Evolutionary conservation across 73 alveolate species (phyloP), one percentile per base, ranked within the genome.

Genomic region (Uronychia binucleata): DNA sequence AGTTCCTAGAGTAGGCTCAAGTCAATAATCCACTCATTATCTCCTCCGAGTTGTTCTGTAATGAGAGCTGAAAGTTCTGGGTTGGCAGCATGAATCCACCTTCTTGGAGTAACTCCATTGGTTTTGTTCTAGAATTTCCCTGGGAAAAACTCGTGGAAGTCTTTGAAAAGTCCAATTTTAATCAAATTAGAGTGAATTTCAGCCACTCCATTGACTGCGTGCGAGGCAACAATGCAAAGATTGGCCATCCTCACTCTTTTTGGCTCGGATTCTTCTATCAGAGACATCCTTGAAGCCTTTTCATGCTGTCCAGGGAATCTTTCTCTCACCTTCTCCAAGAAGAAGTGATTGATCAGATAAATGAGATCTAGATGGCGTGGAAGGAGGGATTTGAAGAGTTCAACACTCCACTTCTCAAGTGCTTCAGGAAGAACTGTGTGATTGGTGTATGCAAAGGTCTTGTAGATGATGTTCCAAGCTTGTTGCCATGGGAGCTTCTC

Each of bases 31-130:
- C 98, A 96, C 30, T 93, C 96, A 86, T 88, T 83, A 11, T 90
- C 97, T 26, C 94, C 95, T 29, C 90, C 95, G 34, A 94, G 79
- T 58, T 87, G 85, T 74, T 96, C 96, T 46, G 98, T 92, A 86
- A 95, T 97, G 76, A 98, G 88, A 0, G 85, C 91, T 74, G 97
- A 85, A 31, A 98, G 96, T 33, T 93, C 98, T 0, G 99, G 99
- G 93, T 98, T 98, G 77, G 98, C 96, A 84, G 99, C 98, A 90
- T 98, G 98, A 30, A 98, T 90, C 99, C 99, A 98, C 83, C 99
- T 94, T 34, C 99, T 85, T 0, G 99, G 99, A 28, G 99, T 98
- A 34, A 98, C 99, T 5, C 99, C 99, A 91, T 97, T 97, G 26
- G 99, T 95, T 79, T 88, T 94, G 89, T 96, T 96, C 27, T 75